Percentiles rank a stretch among this genome's conserved stretches.
Evolutionary conservation across 202 grass and related monocot species (phyloP).

Genomic region (Hordeum pubiflorum): DNA sequence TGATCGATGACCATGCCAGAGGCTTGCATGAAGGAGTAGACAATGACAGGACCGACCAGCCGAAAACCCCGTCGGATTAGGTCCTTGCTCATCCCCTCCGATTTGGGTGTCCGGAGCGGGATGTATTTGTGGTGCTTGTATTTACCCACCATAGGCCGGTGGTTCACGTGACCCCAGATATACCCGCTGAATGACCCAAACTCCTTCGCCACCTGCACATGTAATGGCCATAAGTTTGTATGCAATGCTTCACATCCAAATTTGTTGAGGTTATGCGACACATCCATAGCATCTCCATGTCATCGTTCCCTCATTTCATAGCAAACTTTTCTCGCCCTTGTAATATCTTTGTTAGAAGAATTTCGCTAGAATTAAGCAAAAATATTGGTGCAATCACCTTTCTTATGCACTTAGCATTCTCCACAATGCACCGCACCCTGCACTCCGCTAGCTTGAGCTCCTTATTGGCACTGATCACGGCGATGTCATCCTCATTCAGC

Average conservation of each 20-base stretch:
- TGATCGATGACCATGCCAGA: constrained; percentile 80
- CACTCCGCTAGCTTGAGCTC: constrained; percentile 72
- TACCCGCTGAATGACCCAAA: constrained; percentile 95
- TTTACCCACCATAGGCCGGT: constrained; percentile 63
- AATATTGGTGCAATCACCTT: constrained; percentile 34
- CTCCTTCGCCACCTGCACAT: constrained; percentile 51
- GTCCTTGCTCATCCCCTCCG: constrained; percentile 88
- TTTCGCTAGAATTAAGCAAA: neutral
- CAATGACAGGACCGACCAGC: constrained; percentile 76
- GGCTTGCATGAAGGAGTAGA: constrained; percentile 96
- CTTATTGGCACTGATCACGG: constrained; percentile 51
- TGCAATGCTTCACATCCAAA: neutral
- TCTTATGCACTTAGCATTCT: constrained; percentile 78
- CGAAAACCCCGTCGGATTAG: constrained; percentile 75
- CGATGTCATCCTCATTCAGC: constrained; percentile 64
- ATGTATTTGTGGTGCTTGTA: constrained; percentile 68
- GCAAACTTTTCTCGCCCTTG: neutral
- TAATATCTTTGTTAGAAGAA: neutral
- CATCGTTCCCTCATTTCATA: neutral
- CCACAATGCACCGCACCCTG: constrained; percentile 77
- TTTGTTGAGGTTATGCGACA: neutral
- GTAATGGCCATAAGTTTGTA: neutral
- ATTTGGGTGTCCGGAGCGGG: constrained; percentile 83
- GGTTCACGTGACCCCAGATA: constrained; percentile 90
- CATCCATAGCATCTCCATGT: neutral